Evolutionary conservation across 148 eudicot genomes (phyloP), one percentile per base, ranked within the genome.

Genomic region (Bassia scoparia): DNA sequence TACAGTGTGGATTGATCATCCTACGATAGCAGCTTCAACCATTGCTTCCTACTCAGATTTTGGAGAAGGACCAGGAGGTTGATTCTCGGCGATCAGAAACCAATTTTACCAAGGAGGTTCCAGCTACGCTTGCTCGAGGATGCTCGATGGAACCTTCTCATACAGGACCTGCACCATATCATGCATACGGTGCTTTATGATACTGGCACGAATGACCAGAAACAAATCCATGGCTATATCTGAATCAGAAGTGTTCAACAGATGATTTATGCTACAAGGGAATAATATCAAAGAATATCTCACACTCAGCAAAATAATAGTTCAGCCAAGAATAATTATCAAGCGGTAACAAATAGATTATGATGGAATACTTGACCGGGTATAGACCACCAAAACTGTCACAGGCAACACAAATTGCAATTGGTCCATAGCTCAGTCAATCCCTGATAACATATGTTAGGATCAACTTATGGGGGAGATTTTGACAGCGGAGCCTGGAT

Each of bases 11-110:
- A 77, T 84, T 76, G 43, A 66, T 11, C 0, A 77, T 62, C 86
- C 88, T 1, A 81, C 83, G 88, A 85, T 69, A 87, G 86, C 43
- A n/a, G n/a, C n/a, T n/a, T n/a, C n/a, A n/a, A n/a, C n/a, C n/a
- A n/a, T 53, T 85, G 71, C 75, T 87, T 73, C 90, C 90, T n/a
- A 35, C 77, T 21, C 90, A 83, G 48, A 50, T 18, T 30, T 30
- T 87, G 70, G 72, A 50, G 27, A 48, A 3, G 15, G 80, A 79
- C 0, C 43, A n/a, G 21, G 60, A 24, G 35, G 30, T 84, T 10
- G 31, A 23, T 70, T 83, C 84, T 48, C 73, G 77, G 7, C 58
- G 33, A 30, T 79, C 83, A 6, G 68, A 71, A 11, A 66, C 58
- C 5, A 83, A 76, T 61, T 85, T 83, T 75, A 75, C 84, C 0